These are phyloP conservation scores for Leishmania braziliensis DNA, from an alignment of 208 protist species.

Conservation along the genomic window DNA sequence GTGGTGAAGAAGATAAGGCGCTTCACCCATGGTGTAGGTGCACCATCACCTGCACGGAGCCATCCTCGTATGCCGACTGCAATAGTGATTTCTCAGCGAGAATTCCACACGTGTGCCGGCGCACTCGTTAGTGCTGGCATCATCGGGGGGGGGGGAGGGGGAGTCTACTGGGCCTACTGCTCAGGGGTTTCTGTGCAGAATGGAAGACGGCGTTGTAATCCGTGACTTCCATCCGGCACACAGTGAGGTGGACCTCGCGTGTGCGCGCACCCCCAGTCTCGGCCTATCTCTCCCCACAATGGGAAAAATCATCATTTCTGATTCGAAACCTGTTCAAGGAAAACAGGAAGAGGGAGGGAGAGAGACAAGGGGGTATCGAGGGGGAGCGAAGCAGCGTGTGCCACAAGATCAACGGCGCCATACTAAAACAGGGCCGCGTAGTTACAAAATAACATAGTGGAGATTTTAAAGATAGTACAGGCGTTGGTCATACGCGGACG, in stretches of 20 bases:
- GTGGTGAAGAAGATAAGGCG: background rate
- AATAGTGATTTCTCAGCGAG: background rate
- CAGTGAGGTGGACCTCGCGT: background rate
- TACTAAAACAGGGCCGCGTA: no score
- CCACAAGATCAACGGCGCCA: no score
- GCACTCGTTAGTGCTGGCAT: background rate
- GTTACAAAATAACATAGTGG: background rate
- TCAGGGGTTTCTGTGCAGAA: background rate
- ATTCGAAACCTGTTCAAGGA: background rate
- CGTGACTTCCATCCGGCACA: background rate
- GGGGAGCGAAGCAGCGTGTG: no score
- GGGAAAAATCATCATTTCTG: no score
- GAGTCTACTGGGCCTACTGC: accelerated
- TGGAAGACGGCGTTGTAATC: background rate
- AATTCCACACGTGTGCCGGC: background rate
- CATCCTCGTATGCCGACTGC: no score
- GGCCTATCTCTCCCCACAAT: background rate
- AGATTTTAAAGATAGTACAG: background rate
- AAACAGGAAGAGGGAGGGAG: no score
- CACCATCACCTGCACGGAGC: no score
- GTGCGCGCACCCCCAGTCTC: background rate
- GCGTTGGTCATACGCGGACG: background rate
- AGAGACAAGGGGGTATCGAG: background rate
- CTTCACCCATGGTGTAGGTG: no score
- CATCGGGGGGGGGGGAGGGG: background rate